Evolutionary conservation across 2,329 filamentous ascomycete genomes (phyloP).

Genomic region (Pseudomassariella vexata): DNA sequence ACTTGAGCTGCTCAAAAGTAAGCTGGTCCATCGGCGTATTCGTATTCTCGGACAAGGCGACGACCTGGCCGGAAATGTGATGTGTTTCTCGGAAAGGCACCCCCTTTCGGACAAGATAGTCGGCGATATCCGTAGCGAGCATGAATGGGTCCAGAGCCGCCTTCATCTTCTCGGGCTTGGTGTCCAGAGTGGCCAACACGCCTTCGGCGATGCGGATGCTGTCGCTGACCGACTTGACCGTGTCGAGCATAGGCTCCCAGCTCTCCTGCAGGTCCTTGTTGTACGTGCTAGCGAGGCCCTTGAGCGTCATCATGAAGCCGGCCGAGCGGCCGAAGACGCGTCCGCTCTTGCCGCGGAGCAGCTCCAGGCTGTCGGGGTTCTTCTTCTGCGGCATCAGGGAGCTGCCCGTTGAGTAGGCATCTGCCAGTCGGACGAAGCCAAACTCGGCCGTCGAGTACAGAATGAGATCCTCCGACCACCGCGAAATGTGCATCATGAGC

Average conservation of each 20-base stretch:
- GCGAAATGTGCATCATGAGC: slow-evolving; percentile 65
- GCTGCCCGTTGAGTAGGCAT: slow-evolving; percentile 74
- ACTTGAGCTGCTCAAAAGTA: slow-evolving; percentile 58
- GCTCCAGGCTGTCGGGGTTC: slow-evolving; percentile 67
- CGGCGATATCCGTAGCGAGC: slow-evolving; percentile 68
- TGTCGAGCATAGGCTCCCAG: slow-evolving; percentile 79
- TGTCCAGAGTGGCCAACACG: slow-evolving; percentile 66
- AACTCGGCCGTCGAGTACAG: slow-evolving; percentile 75
- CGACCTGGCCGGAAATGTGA: slow-evolving; percentile 71
- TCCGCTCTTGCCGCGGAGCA: slow-evolving; percentile 71
- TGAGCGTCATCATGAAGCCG: slow-evolving; percentile 36
- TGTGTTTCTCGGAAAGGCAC: slow-evolving; percentile 81
- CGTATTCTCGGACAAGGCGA: slow-evolving; percentile 65
- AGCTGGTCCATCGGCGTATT: slow-evolving; percentile 67
- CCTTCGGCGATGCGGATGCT: slow-evolving; percentile 79
- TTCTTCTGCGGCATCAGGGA: slow-evolving; percentile 82
- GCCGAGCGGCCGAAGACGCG: slow-evolving; percentile 30
- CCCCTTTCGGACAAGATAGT: slow-evolving; percentile 62
- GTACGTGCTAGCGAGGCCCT: slow-evolving; percentile 73
- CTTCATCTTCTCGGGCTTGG: slow-evolving; percentile 69
- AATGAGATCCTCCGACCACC: slow-evolving; percentile 68
- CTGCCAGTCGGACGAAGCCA: slow-evolving; percentile 67
- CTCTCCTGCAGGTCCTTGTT: slow-evolving; percentile 92
- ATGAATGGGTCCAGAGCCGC: slow-evolving; percentile 76
- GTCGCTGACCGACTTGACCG: slow-evolving; percentile 75